Percentiles rank a stretch among this genome's conserved stretches.
Evolutionary conservation across 306 rosid genomes (phyloP).

Genomic region (Prunus armeniaca): DNA sequence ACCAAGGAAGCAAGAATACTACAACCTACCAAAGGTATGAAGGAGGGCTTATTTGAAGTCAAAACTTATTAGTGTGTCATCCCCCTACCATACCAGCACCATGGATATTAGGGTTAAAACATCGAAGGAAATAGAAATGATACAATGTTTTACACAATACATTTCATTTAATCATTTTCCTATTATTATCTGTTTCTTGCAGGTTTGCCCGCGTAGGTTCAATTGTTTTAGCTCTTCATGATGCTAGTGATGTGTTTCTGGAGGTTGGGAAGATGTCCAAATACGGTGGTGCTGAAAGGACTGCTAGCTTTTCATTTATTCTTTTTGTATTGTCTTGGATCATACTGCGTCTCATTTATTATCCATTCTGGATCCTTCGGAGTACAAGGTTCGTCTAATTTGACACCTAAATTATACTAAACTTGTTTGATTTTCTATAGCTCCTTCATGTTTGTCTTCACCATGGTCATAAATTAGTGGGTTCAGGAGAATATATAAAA

Average conservation of each 20-base stretch:
- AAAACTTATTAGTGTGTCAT: slow-evolving; percentile 2
- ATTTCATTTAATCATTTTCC: background rate
- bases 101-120: background rate
- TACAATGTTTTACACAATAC: background rate
- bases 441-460: background rate
- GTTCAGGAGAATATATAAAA: slow-evolving; percentile 5
- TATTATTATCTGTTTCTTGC: slow-evolving; percentile 28
- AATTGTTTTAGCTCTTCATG: slow-evolving; percentile 91
- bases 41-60: slow-evolving; percentile 13
- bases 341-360: slow-evolving; percentile 76
- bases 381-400: slow-evolving; percentile 77
- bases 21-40: slow-evolving; percentile 7
- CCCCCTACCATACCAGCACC: background rate
- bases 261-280: slow-evolving; percentile 96
- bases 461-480: slow-evolving; percentile 5
- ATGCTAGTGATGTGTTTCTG: slow-evolving; percentile 85
- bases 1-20: background rate
- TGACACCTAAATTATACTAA: background rate
- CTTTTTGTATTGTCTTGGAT: slow-evolving; percentile 76
- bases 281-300: slow-evolving; percentile 72
- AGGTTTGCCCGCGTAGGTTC: slow-evolving; percentile 95
- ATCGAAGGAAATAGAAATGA: background rate
- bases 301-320: slow-evolving; percentile 79
- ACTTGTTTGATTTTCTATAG: slow-evolving; percentile 12
- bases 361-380: slow-evolving; percentile 89